These are phyloP conservation scores for Teunomyces stri DNA, from an alignment of 805 yeast species.

Conservation along the genomic window DNA sequence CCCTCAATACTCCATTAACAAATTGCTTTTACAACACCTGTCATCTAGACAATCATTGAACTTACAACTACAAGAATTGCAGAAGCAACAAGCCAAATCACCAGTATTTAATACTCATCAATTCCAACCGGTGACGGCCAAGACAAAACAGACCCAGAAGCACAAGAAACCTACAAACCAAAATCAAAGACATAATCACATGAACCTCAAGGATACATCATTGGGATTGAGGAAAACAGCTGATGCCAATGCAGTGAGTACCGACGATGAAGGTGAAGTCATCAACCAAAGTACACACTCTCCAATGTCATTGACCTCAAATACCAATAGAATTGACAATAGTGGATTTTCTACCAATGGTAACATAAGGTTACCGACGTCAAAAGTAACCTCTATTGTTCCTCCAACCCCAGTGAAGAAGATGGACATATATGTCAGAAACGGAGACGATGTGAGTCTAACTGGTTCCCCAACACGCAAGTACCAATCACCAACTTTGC, in stretches of 20 bases:
- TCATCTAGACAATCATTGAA: slow-evolving; percentile 35
- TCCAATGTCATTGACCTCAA: slow-evolving; percentile 1
- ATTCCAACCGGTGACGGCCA: background rate
- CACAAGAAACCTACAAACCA: slow-evolving; percentile 9
- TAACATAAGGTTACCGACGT: slow-evolving; percentile 48
- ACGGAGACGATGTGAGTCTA: slow-evolving; percentile 9
- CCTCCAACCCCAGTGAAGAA: slow-evolving; percentile 72
- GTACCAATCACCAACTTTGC: slow-evolving; percentile 1
- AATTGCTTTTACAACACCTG: slow-evolving; percentile 37
- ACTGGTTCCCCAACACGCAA: slow-evolving; percentile 10
- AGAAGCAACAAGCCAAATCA: slow-evolving; percentile 12
- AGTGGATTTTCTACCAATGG: slow-evolving; percentile 52
- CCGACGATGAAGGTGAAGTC: background rate
- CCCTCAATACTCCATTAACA: slow-evolving; percentile 38
- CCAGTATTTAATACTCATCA: slow-evolving; percentile 5
- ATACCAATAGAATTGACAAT: background rate
- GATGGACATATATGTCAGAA: slow-evolving; percentile 40
- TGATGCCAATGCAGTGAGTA: slow-evolving; percentile 3
- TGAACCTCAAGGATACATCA: slow-evolving; percentile 41
- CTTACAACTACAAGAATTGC: slow-evolving; percentile 24
- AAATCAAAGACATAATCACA: slow-evolving; percentile 30
- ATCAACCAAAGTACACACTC: slow-evolving; percentile 8
- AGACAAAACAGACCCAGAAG: background rate
- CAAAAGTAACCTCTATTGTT: slow-evolving; percentile 43
- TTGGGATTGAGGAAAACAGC: slow-evolving; percentile 33